A percentile compares a stretch with the other conserved stretches of the same genome.
These are phyloP conservation scores for Neurospora sp. DNA, from an alignment of 495 filamentous ascomycete species.

Conservation along the genomic window DNA sequence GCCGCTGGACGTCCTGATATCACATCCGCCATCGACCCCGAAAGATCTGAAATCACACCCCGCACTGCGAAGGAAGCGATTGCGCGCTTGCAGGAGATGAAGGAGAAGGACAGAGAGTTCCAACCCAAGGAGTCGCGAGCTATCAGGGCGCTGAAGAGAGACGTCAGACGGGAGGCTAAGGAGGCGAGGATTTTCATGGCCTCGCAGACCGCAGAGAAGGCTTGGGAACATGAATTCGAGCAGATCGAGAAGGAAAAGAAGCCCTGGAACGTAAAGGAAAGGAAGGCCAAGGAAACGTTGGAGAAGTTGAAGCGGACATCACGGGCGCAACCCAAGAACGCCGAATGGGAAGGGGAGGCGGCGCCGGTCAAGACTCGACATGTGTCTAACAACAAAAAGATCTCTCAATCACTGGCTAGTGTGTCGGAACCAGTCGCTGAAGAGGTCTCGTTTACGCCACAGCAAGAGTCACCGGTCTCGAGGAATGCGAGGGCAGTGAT, in stretches of 20 bases:
- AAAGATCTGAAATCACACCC: neutral
- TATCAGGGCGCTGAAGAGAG: neutral
- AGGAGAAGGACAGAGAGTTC: neutral
- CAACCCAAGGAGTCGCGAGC: neutral
- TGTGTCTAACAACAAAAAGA: neutral
- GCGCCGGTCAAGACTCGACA: neutral
- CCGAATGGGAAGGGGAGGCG: neutral
- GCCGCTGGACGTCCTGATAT: neutral
- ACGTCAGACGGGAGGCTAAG: neutral
- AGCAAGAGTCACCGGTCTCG: neutral
- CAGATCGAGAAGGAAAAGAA: slow-evolving; percentile 2
- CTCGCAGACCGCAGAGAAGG: neutral
- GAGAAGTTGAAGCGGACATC: neutral
- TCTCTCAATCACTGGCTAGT: neutral
- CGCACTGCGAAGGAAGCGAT: neutral
- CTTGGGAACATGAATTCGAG: neutral
- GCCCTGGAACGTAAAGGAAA: neutral
- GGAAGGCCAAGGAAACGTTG: neutral
- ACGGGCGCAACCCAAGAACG: neutral
- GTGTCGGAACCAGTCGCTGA: neutral
- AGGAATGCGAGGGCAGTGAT: neutral
- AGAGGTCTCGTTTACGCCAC: neutral
- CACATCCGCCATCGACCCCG: neutral
- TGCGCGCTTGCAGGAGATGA: neutral
- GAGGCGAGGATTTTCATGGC: neutral